Evolutionary conservation across 345 rosid species (phyloP), one percentile per base, ranked within the genome.

Genomic region (Aquilaria malaccensis): DNA sequence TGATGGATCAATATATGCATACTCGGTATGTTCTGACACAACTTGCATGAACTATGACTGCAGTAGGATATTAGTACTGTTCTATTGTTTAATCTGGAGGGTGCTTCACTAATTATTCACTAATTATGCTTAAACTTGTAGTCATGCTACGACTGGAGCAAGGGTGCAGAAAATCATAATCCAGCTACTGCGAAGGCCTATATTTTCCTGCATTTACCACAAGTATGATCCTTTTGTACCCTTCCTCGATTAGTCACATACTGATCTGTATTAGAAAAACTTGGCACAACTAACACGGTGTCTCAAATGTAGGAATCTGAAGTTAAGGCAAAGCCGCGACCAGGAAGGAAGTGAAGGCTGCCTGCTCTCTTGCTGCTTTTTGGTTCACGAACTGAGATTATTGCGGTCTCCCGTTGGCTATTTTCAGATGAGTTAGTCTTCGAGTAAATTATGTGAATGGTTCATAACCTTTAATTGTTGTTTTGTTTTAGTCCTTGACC

Each of bases 61-160:
- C 43, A 37, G 43, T 2, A 37, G 43, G 7, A 37, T 37, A 37
- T 9, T 37, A 37, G 4, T 37, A 3, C 30, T 46, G 3, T 7
- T 12, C 33, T 50, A 32, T 15, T 31, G 12, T 53, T 69, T 57
- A 2, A 55, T 57, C 48, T 43, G 47, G 22, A 49, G 29, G 47
- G 30, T 4, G n/a, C 45, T 60, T 22, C 0, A 37, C 43, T 37
- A 5, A 37, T 37, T 9, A 37, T 2, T 10, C 12, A 13, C 30
- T 41, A 15, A 50, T 48, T 59, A 11, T 60, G 13, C 45, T 50
- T 45, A 53, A 10, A 50, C 51, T 61, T 67, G 61, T 45, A 94
- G 99, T 82, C 78, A 11, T 91, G 97, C 70, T 91, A 95, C 58
- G 99, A 95, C 83, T 95, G 97, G 99, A 80, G 96, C 64, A 95